Percentiles rank a stretch among this genome's conserved stretches.
phyloP scores from a whole-genome alignment of 768 basidiomycete genomes.

The Rhodotorula paludigena region DNA sequence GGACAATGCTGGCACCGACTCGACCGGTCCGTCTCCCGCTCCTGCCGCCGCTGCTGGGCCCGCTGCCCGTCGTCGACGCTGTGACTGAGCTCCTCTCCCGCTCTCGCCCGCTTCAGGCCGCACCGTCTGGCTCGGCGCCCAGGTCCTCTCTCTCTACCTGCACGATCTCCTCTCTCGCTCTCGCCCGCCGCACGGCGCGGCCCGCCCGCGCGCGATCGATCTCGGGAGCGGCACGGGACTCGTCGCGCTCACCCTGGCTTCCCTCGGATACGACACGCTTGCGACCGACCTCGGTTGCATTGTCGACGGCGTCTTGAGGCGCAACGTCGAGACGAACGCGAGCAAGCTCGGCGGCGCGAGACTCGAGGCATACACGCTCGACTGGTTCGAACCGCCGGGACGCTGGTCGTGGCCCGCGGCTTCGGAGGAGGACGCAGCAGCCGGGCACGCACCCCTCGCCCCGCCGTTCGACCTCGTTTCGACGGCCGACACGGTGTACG shows the following conservation, averaged over 20 bases:
- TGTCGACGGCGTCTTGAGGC: conserved; percentile 58
- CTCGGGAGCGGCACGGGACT: conserved; percentile 70
- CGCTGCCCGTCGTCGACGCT: not conserved
- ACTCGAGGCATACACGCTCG: conserved; percentile 61
- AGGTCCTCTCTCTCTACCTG: conserved; percentile 32
- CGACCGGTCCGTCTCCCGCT: conserved; percentile 17
- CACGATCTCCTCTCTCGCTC: conserved; percentile 14
- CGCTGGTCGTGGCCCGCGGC: conserved; percentile 55
- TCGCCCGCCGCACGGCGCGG: not conserved
- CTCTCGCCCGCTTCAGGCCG: conserved; percentile 9
- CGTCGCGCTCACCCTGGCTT: conserved; percentile 59
- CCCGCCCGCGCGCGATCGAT: conserved; percentile 56
- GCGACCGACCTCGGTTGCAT: conserved; percentile 69
- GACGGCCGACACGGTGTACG: conserved; percentile 78
- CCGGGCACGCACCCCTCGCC: conserved; percentile 41
- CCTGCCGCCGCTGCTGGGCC: not conserved
- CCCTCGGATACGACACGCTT: conserved; percentile 69
- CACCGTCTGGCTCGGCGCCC: conserved; percentile 35
- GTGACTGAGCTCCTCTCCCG: not conserved
- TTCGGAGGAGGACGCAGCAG: conserved; percentile 44
- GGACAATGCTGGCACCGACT: conserved; percentile 8
- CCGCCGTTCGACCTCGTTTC: conserved; percentile 72
- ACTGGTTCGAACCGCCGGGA: conserved; percentile 61
- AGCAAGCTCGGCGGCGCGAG: conserved; percentile 19
- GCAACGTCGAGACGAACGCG: conserved; percentile 59